Evolutionary conservation across 2,329 filamentous ascomycete genomes (phyloP), one percentile per base, ranked within the genome.

Genomic region (Fusarium haematococcum): DNA sequence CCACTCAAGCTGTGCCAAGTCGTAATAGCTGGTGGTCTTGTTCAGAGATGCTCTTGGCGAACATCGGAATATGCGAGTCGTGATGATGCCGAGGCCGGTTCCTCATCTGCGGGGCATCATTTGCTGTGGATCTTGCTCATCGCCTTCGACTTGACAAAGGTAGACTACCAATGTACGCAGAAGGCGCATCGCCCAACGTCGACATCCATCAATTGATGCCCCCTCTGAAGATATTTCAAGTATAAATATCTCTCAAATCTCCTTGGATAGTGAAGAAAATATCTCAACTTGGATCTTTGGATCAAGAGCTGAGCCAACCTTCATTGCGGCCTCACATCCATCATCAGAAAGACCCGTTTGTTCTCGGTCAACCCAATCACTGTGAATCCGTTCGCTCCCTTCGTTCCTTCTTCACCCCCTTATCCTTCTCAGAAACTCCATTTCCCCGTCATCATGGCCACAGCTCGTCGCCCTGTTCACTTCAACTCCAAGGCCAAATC

Each of bases 401-500:
- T 13, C 14, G 4, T 39, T 5, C 4, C 41, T 45, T 45, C 4
- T 14, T 23, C 20, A 2, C n/a, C 41, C 41, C 20, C 4, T 45
- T 8, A 41, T 11, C 13, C 16, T 39, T 33, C 14, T 11, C n/a
- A 18, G 10, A 20, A 32, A 9, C 20, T 9, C 2, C 11, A 33
- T 20, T 45, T 45, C 41, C 20, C 41, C 13, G 20, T 14, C 63
- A 67, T 18, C n/a, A 79, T 80, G 77, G 14, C 74, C 9, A 43
- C 50, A 10, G 33, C 61, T 63, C 78, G 73, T n/a, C 72, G 79
- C 7, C 41, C 67, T 13, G 69, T 80, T 2, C 52, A 77, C 33
- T 75, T 81, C 68, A 81, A 81, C 57, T 37, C 71, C 9, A 57
- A 67, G 11, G 76, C 78, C 10, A 64, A 62, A 18, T 67, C 68